phyloP scores from a whole-genome alignment of 768 basidiomycete genomes.

The Psilocybe subaeruginosa region DNA sequence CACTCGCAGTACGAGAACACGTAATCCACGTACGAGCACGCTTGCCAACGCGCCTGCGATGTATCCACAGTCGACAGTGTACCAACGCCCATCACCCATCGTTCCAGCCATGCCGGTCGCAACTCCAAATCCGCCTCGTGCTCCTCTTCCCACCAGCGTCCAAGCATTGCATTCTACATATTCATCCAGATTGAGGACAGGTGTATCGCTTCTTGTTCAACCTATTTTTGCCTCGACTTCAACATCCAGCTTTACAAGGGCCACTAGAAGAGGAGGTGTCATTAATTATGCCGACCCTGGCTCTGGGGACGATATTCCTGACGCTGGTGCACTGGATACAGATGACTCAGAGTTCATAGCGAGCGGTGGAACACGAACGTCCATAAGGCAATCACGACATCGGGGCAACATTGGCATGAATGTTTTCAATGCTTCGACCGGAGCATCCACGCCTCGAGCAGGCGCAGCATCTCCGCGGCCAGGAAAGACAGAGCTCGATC shows the following conservation, averaged over 20 bases:
- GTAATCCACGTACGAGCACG: slow-evolving; percentile 43
- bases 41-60: slow-evolving; percentile 37
- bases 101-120: slow-evolving; percentile 34
- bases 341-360: slow-evolving; percentile 85
- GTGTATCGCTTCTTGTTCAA: slow-evolving; percentile 88
- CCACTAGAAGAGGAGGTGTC: slow-evolving; percentile 64
- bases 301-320: slow-evolving; percentile 80
- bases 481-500: slow-evolving; percentile 71
- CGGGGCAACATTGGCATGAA: slow-evolving; percentile 51
- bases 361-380: slow-evolving; percentile 62
- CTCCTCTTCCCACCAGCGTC: slow-evolving; percentile 57
- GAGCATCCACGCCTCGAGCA: slow-evolving; percentile 41
- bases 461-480: slow-evolving; percentile 33
- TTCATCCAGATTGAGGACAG: slow-evolving; percentile 88
- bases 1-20: slow-evolving; percentile 44
- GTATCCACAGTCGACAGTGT: slow-evolving; percentile 28
- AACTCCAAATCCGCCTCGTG: slow-evolving; percentile 52
- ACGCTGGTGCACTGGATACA: slow-evolving; percentile 80
- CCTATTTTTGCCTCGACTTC: slow-evolving; percentile 62
- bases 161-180: slow-evolving; percentile 87
- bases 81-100: slow-evolving; percentile 34
- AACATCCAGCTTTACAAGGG: slow-evolving; percentile 40
- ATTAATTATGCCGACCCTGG: slow-evolving; percentile 90
- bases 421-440: slow-evolving; percentile 58
- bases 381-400: slow-evolving; percentile 47